These are phyloP conservation scores for Trichoderma sp. DNA, from an alignment of 2,329 filamentous ascomycete genomes.

Conservation along the genomic window DNA sequence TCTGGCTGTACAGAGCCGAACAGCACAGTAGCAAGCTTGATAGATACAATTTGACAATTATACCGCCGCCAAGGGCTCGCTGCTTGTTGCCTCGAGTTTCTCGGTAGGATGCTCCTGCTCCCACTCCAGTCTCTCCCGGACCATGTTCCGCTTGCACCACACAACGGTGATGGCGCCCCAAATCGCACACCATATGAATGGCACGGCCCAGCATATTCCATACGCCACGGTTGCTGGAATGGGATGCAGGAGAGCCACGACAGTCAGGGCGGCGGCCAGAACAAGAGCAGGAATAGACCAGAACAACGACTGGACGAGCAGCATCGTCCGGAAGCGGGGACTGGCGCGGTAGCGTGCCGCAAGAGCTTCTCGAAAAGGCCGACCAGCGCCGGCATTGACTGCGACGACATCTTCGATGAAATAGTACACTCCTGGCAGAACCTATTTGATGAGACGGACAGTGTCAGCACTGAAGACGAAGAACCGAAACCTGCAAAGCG, in stretches of 20 bases:
- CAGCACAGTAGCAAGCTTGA: constrained; percentile 4
- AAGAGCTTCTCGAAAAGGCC: constrained; percentile 47
- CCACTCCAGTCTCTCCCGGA: constrained; percentile 44
- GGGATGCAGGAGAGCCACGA: constrained; percentile 41
- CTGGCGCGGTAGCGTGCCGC: constrained; percentile 48
- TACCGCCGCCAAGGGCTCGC: constrained; percentile 5
- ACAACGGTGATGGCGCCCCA: constrained; percentile 43
- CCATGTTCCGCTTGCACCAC: constrained; percentile 45
- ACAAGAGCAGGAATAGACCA: constrained; percentile 46
- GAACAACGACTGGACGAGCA: constrained; percentile 46
- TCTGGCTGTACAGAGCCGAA: neutral
- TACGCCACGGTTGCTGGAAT: constrained; percentile 44
- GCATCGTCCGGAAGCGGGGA: constrained; percentile 47
- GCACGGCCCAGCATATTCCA: constrained; percentile 46
- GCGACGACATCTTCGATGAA: constrained; percentile 69
- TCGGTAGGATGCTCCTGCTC: constrained; percentile 31
- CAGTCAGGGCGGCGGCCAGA: constrained; percentile 43
- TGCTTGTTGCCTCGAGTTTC: constrained; percentile 16
- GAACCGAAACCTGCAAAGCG: neutral
- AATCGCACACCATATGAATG: constrained; percentile 43
- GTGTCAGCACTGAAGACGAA: neutral
- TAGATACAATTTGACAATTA: constrained; percentile 4
- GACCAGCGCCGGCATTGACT: constrained; percentile 64
- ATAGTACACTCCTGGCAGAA: constrained; percentile 64
- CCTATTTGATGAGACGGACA: constrained; percentile 34